phyloP scores from a whole-genome alignment of 768 basidiomycete genomes.

The Jaapia argillacea region DNA sequence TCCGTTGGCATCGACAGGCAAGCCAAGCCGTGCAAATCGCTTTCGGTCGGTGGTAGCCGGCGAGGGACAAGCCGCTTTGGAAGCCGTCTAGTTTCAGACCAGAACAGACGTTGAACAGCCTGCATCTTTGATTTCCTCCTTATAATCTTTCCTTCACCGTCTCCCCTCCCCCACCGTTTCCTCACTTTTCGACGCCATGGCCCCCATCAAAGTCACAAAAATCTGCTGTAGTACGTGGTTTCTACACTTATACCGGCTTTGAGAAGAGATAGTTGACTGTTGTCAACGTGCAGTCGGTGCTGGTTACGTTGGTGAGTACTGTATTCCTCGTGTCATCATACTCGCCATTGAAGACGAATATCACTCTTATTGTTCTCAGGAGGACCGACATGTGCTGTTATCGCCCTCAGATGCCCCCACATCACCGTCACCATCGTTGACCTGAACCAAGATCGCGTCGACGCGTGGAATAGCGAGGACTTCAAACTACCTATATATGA shows the following conservation, averaged over 20 bases:
- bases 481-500: constrained; percentile 93
- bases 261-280: constrained; percentile 5
- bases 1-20: too few species aligned
- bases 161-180: neutral
- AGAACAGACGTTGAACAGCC: too few species aligned
- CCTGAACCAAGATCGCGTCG: constrained; percentile 87
- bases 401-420: constrained; percentile 87
- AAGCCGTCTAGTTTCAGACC: too few species aligned
- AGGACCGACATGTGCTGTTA: constrained; percentile 92
- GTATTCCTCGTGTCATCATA: constrained; percentile 2
- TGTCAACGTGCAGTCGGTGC: constrained; percentile 51
- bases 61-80: too few species aligned
- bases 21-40: too few species aligned
- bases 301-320: constrained; percentile 79
- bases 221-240: constrained; percentile 81
- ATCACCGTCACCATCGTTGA: constrained; percentile 97
- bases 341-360: neutral
- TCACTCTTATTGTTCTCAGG: constrained; percentile 33
- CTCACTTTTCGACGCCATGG: neutral
- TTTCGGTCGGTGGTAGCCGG: too few species aligned
- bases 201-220: constrained; percentile 48
- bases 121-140: neutral
- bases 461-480: constrained; percentile 91
- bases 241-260: constrained; percentile 1
- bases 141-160: neutral